Base-by-base conservation (phyloP, 768 basidiomycete species). In the Hygrocybe coccinea region DNA sequence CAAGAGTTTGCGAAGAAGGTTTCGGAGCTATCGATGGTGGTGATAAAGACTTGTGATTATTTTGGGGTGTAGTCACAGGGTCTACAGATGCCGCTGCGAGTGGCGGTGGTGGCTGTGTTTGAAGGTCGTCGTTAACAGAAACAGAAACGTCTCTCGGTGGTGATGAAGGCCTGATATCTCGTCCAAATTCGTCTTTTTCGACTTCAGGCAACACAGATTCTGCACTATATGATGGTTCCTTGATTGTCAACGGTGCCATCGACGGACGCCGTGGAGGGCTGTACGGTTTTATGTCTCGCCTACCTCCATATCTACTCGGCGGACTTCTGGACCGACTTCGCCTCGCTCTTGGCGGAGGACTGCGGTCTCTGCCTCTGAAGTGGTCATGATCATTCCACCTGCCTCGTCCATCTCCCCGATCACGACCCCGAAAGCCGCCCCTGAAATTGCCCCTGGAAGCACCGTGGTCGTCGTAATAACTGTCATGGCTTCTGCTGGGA, bases 111-210 rank as follows among this genome's bases (percentile, higher is more conserved):
- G 58, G 65, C 53, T 62, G 60, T 55, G 56, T 58, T 52, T 60
- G 56, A 50, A 25, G 46, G 51, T 49, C 59, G 49, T 52, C 50
- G 3, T 69, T 62, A 54, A 69, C 64, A 35, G 71, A 67, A 50
- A 63, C 68, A 54, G 69, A 67, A 47, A 57, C 52, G 37, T 63
- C 63, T 21, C 62, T 62, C 19, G 65, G 66, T 45, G 79, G 74
- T 37, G 87, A 83, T 39, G 73, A 69, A 35, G 79, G 72, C 62
- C 89, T 79, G 65, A 90, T 78, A 67, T 91, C 89, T 63, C 90
- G 84, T 61, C 90, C 89, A 70, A 92, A 92, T 69, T 92, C 89
- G 79, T 92, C 89, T 70, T 84, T 89, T 55, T 74, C 83, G n/a
- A 67, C 60, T 52, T 65, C 65, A 48, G 65, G 71, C 50, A 64